A percentile compares a stretch with the other conserved stretches of the same genome.
These are phyloP conservation scores for Aspergillus wentii DNA, from an alignment of 495 filamentous ascomycete species.

Conservation along the genomic window DNA sequence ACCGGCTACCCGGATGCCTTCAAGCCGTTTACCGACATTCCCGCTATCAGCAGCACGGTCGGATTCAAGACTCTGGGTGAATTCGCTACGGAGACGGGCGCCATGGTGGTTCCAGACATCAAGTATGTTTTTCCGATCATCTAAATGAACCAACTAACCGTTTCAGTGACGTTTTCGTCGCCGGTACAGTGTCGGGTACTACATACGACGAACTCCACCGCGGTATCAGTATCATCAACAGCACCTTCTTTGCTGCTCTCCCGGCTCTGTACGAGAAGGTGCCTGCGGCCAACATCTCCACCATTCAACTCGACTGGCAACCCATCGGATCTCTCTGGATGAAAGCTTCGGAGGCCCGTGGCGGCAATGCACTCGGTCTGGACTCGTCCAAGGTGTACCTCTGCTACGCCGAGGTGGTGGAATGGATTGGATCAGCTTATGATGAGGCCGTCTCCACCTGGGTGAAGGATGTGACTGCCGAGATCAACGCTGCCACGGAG, in stretches of 20 bases:
- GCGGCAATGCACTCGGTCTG: constrained; percentile 41
- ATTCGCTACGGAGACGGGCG: constrained; percentile 23
- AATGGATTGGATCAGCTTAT: constrained; percentile 30
- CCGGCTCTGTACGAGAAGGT: constrained; percentile 25
- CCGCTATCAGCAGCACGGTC: constrained; percentile 24
- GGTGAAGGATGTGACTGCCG: constrained; percentile 28
- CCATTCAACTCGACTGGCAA: constrained; percentile 39
- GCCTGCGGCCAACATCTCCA: constrained; percentile 26
- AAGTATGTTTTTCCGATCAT: constrained; percentile 15
- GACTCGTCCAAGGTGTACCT: constrained; percentile 28
- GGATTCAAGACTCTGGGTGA: constrained; percentile 31
- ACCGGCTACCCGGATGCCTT: constrained; percentile 24
- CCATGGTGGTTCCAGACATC: constrained; percentile 21
- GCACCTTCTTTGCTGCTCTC: constrained; percentile 28
- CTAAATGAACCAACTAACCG: constrained; percentile 4
- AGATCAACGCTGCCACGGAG: constrained; percentile 29
- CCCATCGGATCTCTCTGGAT: constrained; percentile 41
- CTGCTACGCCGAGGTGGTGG: constrained; percentile 34
- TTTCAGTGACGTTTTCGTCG: constrained; percentile 29
- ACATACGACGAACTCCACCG: constrained; percentile 21
- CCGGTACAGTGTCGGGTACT: constrained; percentile 28
- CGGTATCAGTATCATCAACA: constrained; percentile 33
- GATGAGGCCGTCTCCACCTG: constrained; percentile 25
- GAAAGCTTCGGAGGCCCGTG: constrained; percentile 21
- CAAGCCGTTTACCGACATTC: constrained; percentile 34